Evolutionary conservation across 75 land plant genomes (phyloP), one percentile per base, ranked within the genome.

Genomic region (Adiantum capillusveneris): DNA sequence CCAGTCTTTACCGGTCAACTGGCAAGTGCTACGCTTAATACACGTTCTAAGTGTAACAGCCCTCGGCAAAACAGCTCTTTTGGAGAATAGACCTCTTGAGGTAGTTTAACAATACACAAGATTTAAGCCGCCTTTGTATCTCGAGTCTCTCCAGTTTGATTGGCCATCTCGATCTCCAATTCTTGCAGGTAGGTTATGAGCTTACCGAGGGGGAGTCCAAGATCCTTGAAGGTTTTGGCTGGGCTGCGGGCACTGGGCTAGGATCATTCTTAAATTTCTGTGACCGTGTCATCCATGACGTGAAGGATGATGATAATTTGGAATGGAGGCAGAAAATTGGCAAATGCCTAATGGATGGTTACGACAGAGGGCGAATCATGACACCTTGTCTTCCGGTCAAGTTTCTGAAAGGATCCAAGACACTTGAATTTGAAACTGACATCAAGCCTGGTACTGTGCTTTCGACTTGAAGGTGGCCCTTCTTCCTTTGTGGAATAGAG

Each of bases 251-350:
- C 51, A 81, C 50, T 34, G 96, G 96, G 17, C 64, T 90, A 37
- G 96, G 83, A 25, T 73, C 96, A 25, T 74, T 90, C 72, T 83
- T 90, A 37, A 87, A 87, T 75, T 90, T 79, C 56, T 73, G 76
- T 29, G 85, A 84, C 64, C 72, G 96, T 25, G 91, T 90, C 48
- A 68, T 87, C 9, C 96, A 87, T 73, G 96, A 90, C 65, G 65
- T 66, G 49, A 81, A 70, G 29, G 87, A 77, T 17, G 58, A 48
- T 24, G 79, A 75, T 59, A 60, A 31, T 41, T 56, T 64, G 1
- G 95, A 89, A 22, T 90, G 96, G 96, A 81, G 74, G 50, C 61
- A 72, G 3, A 90, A 90, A 68, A 87, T 90, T 19, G 88, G 85
- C 49, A 81, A 78, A 71, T 26, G 84, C 48, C 76, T 90, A 22